Evolutionary conservation across 2,329 filamentous ascomycete species (phyloP).

Genomic region (Emydomyces testavorans): DNA sequence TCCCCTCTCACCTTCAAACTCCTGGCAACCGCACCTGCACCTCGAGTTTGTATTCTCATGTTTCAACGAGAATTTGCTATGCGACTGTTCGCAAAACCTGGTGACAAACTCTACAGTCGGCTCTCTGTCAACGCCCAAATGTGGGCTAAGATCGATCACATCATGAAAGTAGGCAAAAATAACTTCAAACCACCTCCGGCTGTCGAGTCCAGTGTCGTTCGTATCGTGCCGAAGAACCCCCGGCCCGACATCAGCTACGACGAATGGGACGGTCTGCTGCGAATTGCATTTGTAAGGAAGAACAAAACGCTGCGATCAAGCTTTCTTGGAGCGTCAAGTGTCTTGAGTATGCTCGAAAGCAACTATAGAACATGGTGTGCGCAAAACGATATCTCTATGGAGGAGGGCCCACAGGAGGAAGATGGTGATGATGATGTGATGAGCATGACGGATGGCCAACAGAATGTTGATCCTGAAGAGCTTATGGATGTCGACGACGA

Average conservation of each 20-base stretch:
- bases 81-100: slow-evolving; percentile 74
- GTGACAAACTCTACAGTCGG: slow-evolving; percentile 81
- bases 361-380: slow-evolving; percentile 90
- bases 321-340: slow-evolving; percentile 68
- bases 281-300: slow-evolving; percentile 73
- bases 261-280: slow-evolving; percentile 84
- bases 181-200: slow-evolving; percentile 93
- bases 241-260: slow-evolving; percentile 82
- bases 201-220: slow-evolving; percentile 82
- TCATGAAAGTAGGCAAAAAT: slow-evolving; percentile 91
- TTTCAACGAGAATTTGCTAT: slow-evolving; percentile 93
- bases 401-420: slow-evolving; percentile 49
- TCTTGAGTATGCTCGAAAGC: slow-evolving; percentile 68
- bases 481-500: slow-evolving; percentile 47
- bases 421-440: slow-evolving; percentile 27
- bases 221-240: slow-evolving; percentile 77
- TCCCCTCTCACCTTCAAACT: slow-evolving; percentile 87
- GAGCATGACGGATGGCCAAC: slow-evolving; percentile 25
- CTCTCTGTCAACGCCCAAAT: slow-evolving; percentile 89
- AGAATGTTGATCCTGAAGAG: slow-evolving; percentile 38
- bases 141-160: slow-evolving; percentile 59
- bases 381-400: slow-evolving; percentile 66
- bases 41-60: slow-evolving; percentile 81
- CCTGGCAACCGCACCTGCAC: slow-evolving; percentile 67
- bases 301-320: slow-evolving; percentile 79